phyloP scores from a whole-genome alignment of 495 filamentous ascomycete genomes.

The Hyaloscypha variabilis region DNA sequence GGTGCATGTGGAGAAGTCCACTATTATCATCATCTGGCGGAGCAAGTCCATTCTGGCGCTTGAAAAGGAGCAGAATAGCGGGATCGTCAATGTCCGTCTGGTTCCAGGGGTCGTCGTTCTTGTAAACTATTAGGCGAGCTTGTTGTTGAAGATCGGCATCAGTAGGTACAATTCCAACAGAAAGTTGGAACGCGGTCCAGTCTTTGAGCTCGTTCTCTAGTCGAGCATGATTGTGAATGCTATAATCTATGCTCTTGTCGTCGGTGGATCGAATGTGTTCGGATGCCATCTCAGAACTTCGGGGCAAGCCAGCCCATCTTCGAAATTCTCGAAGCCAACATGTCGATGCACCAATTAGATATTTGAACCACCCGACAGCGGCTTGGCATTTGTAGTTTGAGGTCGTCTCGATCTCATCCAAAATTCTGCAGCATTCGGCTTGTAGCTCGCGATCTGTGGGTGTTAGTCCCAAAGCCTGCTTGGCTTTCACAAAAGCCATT shows the following conservation, averaged over 20 bases:
- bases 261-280: slow-evolving; percentile 49
- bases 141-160: slow-evolving; percentile 65
- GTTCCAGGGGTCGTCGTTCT: slow-evolving; percentile 69
- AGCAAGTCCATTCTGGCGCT: slow-evolving; percentile 29
- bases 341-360: slow-evolving; percentile 43
- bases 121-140: slow-evolving; percentile 67
- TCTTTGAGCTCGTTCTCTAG: slow-evolving; percentile 60
- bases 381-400: slow-evolving; percentile 45
- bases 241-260: slow-evolving; percentile 52
- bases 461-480: slow-evolving; percentile 52
- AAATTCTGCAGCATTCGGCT: slow-evolving; percentile 50
- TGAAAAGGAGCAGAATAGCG: slow-evolving; percentile 56
- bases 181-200: slow-evolving; percentile 52
- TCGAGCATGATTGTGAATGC: slow-evolving; percentile 54
- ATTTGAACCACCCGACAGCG: slow-evolving; percentile 50
- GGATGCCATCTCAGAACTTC: slow-evolving; percentile 42
- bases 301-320: slow-evolving; percentile 49
- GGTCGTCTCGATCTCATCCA: slow-evolving; percentile 49
- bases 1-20: slow-evolving; percentile 12
- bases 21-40: slow-evolving; percentile 19
- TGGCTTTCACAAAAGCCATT: slow-evolving; percentile 49
- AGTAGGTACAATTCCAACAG: slow-evolving; percentile 54
- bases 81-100: slow-evolving; percentile 71
- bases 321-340: slow-evolving; percentile 52
- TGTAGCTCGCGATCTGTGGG: slow-evolving; percentile 57